Percentiles rank a stretch among this genome's conserved stretches.
Conservation (phyloP, 2,329 filamentous ascomycete genomes). For the Orbilia quercus region DNA sequence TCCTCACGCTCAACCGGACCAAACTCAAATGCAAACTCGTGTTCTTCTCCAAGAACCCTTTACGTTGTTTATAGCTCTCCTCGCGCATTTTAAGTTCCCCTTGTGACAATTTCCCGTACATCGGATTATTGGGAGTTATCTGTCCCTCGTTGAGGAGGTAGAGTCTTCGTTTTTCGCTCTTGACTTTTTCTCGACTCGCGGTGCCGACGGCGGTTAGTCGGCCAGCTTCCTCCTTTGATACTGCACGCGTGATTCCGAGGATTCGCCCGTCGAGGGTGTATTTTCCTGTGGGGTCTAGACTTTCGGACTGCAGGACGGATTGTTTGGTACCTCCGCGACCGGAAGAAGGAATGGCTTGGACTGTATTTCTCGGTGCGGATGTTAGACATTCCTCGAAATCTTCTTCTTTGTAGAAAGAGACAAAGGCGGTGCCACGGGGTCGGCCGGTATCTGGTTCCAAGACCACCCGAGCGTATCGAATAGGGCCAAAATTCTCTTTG, state of each 20-base stretch:
- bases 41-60: conserved; percentile 89
- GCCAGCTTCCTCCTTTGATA: conserved; percentile 82
- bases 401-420: conserved; percentile 83
- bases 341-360: conserved; percentile 64
- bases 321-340: conserved; percentile 63
- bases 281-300: conserved; percentile 79
- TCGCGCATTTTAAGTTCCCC: conserved; percentile 89
- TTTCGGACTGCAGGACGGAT: conserved; percentile 88
- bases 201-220: conserved; percentile 77
- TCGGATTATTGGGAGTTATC: conserved; percentile 74
- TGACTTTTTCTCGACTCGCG: conserved; percentile 72
- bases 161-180: conserved; percentile 89
- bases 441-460: conserved; percentile 85
- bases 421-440: conserved; percentile 91
- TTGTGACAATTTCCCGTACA: conserved; percentile 80
- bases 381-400: conserved; percentile 82
- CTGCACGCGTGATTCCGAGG: conserved; percentile 83
- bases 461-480: conserved; percentile 91
- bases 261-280: conserved; percentile 93
- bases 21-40: conserved; percentile 88
- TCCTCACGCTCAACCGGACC: conserved; percentile 89
- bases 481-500: conserved; percentile 78
- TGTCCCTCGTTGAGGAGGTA: conserved; percentile 89
- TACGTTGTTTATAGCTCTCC: conserved; percentile 84
- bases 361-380: conserved; percentile 72